A percentile compares a stretch with the other conserved stretches of the same genome.
These are phyloP conservation scores for Zoysia matrella DNA, from an alignment of 202 grass and related monocot genomes.

Conservation along the genomic window DNA sequence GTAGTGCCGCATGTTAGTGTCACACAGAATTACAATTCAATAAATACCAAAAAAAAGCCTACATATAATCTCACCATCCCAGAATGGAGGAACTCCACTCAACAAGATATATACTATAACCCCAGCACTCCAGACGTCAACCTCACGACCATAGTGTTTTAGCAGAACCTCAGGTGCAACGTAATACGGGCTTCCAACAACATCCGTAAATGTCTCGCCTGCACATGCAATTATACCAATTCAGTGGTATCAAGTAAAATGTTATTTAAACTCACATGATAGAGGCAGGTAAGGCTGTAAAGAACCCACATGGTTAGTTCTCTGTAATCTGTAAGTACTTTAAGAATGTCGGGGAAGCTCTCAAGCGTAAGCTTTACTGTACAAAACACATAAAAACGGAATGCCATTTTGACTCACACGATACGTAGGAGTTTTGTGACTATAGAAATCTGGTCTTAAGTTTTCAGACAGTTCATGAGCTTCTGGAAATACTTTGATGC, in stretches of 20 bases:
- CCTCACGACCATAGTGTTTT: no score
- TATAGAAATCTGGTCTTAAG: neutral
- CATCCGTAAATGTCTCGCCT: constrained; percentile 86
- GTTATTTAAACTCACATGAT: neutral
- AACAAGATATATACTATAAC: constrained; percentile 98
- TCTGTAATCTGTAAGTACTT: neutral
- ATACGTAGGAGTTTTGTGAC: no score
- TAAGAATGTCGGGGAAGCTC: neutral
- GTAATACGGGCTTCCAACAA: constrained; percentile 97
- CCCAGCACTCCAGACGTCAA: constrained; percentile 96
- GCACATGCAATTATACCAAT: constrained; percentile 17
- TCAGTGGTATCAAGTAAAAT: constrained; percentile 8
- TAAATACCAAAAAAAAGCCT: constrained; percentile 9
- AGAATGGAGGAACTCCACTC: constrained; percentile 97
- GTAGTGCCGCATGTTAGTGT: constrained; percentile 14
- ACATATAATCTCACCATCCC: constrained; percentile 90
- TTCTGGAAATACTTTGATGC: neutral
- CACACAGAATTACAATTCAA: constrained; percentile 7
- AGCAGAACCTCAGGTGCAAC: constrained; percentile 87
- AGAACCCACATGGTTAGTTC: neutral
- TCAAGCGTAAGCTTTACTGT: neutral
- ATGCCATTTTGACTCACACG: neutral
- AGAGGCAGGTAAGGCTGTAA: neutral
- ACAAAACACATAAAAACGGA: neutral
- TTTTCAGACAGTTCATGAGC: neutral